Evolutionary conservation across 371 early-diverging fungal species (phyloP).

Genomic region (Mucor piriformis): DNA sequence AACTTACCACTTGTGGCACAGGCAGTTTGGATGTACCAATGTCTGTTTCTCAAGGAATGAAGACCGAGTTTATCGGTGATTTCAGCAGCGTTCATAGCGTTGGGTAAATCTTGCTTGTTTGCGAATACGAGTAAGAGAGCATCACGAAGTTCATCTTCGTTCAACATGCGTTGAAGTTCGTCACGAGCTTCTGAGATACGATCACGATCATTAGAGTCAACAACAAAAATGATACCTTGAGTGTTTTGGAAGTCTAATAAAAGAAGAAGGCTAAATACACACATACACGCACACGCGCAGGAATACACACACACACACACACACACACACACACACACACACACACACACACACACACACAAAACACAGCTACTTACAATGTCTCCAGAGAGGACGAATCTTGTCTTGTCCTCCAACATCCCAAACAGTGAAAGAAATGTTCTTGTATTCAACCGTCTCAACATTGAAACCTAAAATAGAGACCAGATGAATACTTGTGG

Average conservation of each 20-base stretch:
- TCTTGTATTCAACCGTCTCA: slow-evolving; percentile 96
- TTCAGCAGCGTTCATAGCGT: slow-evolving; percentile 93
- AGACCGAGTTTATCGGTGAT: slow-evolving; percentile 91
- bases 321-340: slow-evolving; percentile 31
- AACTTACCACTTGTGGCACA: slow-evolving; percentile 88
- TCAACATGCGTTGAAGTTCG: slow-evolving; percentile 87
- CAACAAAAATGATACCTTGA: slow-evolving; percentile 96
- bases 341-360: neutral
- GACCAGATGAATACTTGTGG: neutral
- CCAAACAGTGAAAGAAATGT: slow-evolving; percentile 97
- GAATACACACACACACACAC: too few species aligned
- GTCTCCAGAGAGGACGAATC: slow-evolving; percentile 60
- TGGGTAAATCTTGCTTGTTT: slow-evolving; percentile 96
- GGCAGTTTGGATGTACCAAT: slow-evolving; percentile 91
- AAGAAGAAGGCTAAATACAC: slow-evolving; percentile 42
- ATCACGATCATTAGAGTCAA: slow-evolving; percentile 93
- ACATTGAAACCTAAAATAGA: slow-evolving; percentile 79
- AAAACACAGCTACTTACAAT: slow-evolving; percentile 50
- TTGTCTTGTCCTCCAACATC: slow-evolving; percentile 88
- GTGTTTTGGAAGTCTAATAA: slow-evolving; percentile 90
- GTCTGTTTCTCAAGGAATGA: slow-evolving; percentile 83
- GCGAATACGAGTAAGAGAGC: slow-evolving; percentile 93
- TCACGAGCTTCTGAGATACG: slow-evolving; percentile 86
- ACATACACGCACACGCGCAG: neutral
- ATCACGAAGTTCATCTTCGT: slow-evolving; percentile 93